These are phyloP conservation scores for Trichoderma breve DNA, from an alignment of 2,329 filamentous ascomycete species.

Conservation along the genomic window DNA sequence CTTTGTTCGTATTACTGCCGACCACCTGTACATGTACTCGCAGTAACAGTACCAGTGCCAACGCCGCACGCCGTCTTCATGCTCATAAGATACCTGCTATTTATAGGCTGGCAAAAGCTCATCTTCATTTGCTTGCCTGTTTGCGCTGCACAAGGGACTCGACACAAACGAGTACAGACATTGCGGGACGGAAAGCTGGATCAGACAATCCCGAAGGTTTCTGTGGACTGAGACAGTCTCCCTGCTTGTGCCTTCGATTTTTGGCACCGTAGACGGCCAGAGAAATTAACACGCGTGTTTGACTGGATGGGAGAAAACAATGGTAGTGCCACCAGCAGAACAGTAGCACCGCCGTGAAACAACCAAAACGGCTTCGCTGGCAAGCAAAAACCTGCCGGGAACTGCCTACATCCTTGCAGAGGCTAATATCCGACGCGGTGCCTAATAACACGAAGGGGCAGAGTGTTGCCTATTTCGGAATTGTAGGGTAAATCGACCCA, in stretches of 20 bases:
- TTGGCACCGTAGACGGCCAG: neutral
- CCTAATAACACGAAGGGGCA: conserved; percentile 1
- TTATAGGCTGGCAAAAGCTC: neutral
- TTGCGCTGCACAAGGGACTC: neutral
- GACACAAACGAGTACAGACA: neutral
- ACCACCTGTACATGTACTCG: neutral
- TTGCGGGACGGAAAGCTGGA: neutral
- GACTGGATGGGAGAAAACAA: neutral
- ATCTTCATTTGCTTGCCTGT: conserved; percentile 15
- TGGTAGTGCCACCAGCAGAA: neutral
- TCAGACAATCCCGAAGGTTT: neutral
- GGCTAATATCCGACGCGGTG: conserved; percentile 9
- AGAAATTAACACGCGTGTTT: neutral
- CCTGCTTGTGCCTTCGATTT: neutral
- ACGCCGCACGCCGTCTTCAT: neutral
- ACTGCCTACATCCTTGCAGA: conserved; percentile 1
- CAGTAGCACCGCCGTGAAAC: conserved; percentile 2
- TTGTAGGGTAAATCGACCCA: neutral
- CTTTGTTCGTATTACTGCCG: conserved; percentile 12
- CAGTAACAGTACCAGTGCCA: neutral
- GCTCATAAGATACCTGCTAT: neutral
- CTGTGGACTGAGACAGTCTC: neutral
- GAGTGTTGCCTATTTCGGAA: neutral
- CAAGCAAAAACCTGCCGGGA: neutral
- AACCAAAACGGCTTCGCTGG: neutral